phyloP scores from a whole-genome alignment of 2,329 filamentous ascomycete species.

The Ophiostoma sp. region DNA sequence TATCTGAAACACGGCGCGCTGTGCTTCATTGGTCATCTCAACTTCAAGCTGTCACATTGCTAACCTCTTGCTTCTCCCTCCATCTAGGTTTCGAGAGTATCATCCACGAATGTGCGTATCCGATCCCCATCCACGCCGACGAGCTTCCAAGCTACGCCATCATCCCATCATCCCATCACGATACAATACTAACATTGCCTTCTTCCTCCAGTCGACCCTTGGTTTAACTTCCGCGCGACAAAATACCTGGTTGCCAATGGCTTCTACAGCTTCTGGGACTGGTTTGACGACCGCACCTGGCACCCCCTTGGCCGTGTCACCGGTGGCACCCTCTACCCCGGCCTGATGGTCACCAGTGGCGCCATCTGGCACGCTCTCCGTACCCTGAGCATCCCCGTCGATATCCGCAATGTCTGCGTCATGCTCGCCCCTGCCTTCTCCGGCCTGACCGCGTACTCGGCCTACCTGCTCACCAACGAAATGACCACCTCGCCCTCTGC shows the following conservation, averaged over 20 bases:
- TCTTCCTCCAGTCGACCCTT: slow-evolving; percentile 77
- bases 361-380: slow-evolving; percentile 92
- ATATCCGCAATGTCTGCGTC: slow-evolving; percentile 98
- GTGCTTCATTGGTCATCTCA: neutral
- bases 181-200: slow-evolving; percentile 28
- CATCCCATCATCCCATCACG: neutral
- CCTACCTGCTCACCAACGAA: slow-evolving; percentile 93
- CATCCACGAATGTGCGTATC: slow-evolving; percentile 91
- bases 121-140: neutral
- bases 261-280: slow-evolving; percentile 99
- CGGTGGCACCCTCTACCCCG: slow-evolving; percentile 96
- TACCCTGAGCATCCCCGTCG: slow-evolving; percentile 82
- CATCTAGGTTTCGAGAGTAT: slow-evolving; percentile 87
- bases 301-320: slow-evolving; percentile 97
- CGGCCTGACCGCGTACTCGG: slow-evolving; percentile 83
- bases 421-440: slow-evolving; percentile 92
- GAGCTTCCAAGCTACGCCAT: neutral
- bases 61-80: slow-evolving; percentile 1
- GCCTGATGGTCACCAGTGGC: slow-evolving; percentile 98
- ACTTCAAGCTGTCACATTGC: neutral
- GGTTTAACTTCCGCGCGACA: slow-evolving; percentile 99
- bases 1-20: neutral
- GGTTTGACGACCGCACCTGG: slow-evolving; percentile 99
- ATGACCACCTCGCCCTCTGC: slow-evolving; percentile 95
- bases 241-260: slow-evolving; percentile 96